Evolutionary conservation across 2,329 filamentous ascomycete species (phyloP), one percentile per base, ranked within the genome.

Genomic region (Mycosphaerelloides madeirae): DNA sequence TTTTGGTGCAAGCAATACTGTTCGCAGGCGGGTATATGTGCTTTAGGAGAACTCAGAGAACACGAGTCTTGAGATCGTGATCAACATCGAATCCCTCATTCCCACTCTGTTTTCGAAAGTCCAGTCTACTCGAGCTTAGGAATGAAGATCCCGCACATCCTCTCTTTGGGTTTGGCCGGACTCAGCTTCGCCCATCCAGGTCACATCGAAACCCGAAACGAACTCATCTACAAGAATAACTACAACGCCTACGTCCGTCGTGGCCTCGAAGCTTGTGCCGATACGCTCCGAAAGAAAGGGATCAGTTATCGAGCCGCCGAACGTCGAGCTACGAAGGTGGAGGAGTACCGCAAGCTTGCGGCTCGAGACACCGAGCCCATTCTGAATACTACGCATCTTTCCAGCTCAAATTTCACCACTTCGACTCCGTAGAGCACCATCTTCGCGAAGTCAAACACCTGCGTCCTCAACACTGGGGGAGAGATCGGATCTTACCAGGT

Each of bases 401-500:
- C 16, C n/a, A 38, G 4, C 18, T 12, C 18, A 12, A 12, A 8
- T 7, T 36, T 6, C 35, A 25, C 35, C 28, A 9, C 35, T 14
- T 5, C 16, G 6, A 38, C 35, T 6, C 35, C 35, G 4, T 18
- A 5, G 18, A 28, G 9, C 5, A 28, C 32, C 4, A 25, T 43
- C 14, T 43, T 43, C 16, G 41, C 22, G 3, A 28, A 29, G 14
- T 43, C 33, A 3, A 37, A 34, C n/a, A 39, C 28, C 19, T 61
- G 55, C 40, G 44, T 57, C 13, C 38, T 60, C 11, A 43, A 44
- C 9, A 53, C 58, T 1, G 51, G 59, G 38, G 48, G 46, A 3
- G 55, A 50, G 14, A 36, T 41, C 3, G 59, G 58, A 6, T 54
- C 59, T 15, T 46, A 41, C 36, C 38, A 36, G 15, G 65, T 72